Evolutionary conservation across 805 yeast species (phyloP), one percentile per base, ranked within the genome.

Genomic region (Candida hungchunana): DNA sequence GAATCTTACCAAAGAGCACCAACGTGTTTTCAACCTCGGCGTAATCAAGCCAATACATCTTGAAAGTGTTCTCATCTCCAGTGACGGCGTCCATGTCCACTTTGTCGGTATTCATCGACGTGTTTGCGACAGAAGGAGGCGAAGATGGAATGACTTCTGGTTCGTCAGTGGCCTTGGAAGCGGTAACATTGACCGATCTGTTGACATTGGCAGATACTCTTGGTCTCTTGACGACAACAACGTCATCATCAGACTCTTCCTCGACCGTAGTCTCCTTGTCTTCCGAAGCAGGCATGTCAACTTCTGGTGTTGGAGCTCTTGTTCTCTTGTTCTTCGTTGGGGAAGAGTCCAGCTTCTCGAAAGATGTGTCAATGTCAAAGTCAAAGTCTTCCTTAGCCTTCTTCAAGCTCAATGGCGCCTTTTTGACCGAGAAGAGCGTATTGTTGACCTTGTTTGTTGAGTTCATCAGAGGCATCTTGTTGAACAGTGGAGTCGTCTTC

Each of bases 1-100:
- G 68, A 10, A 82, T 71, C 54, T 88, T 87, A 36, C 98, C 98
- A 57, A 83, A 90, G 8, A 93, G 66, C 14, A 85, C 57, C 32
- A 93, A 61, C 0, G 78, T 62, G 47, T 72, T 72, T 40, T 80
- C 84, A 10, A 82, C 76, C 55, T 90, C 97, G 17, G 82, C 69
- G 57, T 79, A 88, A 59, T 93, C 98, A 20, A 84, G 62, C 97
- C 97, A 93, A 58, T 73, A 93, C 79, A 90, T 78, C 49, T 75
- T 74, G 55, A 88, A 72, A 1, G 60, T 62, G 27, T 60, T 63
- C 23, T 56, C 62, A 11, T 34, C 32, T 31, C 52, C 51, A 11
- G 52, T 50, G 8, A 53, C 41, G 23, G 46, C 28, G 4, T 40
- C 50, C 37, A 42, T 43, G 7, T 43, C 51, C 6, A 53, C 22